Conservation (phyloP, 1,284 basidiomycete genomes). For the Fomitopsis palustris region DNA sequence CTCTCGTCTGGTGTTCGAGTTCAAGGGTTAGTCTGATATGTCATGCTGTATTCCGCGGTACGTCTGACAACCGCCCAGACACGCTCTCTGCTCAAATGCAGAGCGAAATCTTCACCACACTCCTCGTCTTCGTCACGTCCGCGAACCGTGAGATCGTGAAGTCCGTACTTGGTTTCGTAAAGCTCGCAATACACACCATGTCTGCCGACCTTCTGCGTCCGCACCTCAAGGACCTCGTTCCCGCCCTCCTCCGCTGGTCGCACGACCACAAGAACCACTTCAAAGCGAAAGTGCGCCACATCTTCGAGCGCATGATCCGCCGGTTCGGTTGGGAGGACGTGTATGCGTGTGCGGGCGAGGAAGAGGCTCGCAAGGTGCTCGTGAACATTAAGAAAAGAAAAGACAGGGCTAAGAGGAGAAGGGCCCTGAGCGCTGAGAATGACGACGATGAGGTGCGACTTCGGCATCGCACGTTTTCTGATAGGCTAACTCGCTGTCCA, state of each 20-base stretch:
- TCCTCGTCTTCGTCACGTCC: constrained; percentile 88
- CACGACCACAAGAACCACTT: constrained; percentile 99
- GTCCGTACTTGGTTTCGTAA: constrained; percentile 92
- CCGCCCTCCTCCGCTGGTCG: constrained; percentile 87
- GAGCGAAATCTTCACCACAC: constrained; percentile 82
- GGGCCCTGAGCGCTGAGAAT: constrained; percentile 49
- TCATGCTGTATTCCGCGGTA: not conserved
- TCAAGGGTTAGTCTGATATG: constrained; percentile 64
- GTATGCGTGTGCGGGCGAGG: constrained; percentile 71
- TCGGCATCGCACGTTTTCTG: constrained; percentile 6
- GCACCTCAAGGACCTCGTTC: constrained; percentile 78
- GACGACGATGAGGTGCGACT: constrained; percentile 46
- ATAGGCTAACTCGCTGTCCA: constrained; percentile 17
- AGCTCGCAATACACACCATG: constrained; percentile 89
- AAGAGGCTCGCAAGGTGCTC: constrained; percentile 77
- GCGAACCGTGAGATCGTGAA: constrained; percentile 98
- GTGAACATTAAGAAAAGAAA: constrained; percentile 90
- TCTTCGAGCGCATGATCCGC: constrained; percentile 94
- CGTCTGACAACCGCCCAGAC: constrained; percentile 40
- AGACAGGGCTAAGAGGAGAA: constrained; percentile 80
- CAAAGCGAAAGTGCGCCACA: constrained; percentile 94
- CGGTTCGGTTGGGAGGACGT: constrained; percentile 90
- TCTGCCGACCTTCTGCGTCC: constrained; percentile 68
- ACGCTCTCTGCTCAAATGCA: constrained; percentile 75
- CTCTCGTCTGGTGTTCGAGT: constrained; percentile 94